Percentiles rank a stretch among this genome's conserved stretches.
Conservation (phyloP, 2,329 filamentous ascomycete species). For the Talaromyces funiculosus region DNA sequence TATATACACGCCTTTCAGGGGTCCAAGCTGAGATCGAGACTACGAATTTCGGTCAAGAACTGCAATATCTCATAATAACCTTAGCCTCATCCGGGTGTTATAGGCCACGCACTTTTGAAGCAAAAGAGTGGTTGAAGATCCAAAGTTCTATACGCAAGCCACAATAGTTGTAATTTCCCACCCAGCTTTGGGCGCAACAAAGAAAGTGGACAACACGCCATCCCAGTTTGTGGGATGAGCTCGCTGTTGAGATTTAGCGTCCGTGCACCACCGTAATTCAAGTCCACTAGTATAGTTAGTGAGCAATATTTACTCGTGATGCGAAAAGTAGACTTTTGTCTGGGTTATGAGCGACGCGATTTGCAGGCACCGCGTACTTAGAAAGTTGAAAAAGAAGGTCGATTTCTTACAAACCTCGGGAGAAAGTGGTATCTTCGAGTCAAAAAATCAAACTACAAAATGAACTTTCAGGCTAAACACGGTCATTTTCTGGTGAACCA, state of each 20-base stretch:
- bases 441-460: background rate
- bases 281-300: background rate
- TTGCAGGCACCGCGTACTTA: background rate
- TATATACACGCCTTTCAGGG: background rate
- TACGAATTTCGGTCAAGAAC: background rate
- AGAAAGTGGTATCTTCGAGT: background rate
- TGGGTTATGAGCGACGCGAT: background rate
- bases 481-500: background rate
- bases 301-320: background rate
- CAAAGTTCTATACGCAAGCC: background rate
- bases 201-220: background rate
- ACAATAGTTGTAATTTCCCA: background rate
- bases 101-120: background rate
- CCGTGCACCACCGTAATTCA: background rate
- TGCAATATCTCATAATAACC: background rate
- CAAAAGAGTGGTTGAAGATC: background rate
- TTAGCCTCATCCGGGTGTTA: background rate
- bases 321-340: background rate
- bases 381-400: too few species aligned
- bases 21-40: background rate
- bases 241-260: background rate
- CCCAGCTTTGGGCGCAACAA: background rate
- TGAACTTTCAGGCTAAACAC: background rate
- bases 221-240: background rate
- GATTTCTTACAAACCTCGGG: background rate